Evolutionary conservation across 129 eudicot genomes (phyloP).

Genomic region (Ambrosia trifida): DNA sequence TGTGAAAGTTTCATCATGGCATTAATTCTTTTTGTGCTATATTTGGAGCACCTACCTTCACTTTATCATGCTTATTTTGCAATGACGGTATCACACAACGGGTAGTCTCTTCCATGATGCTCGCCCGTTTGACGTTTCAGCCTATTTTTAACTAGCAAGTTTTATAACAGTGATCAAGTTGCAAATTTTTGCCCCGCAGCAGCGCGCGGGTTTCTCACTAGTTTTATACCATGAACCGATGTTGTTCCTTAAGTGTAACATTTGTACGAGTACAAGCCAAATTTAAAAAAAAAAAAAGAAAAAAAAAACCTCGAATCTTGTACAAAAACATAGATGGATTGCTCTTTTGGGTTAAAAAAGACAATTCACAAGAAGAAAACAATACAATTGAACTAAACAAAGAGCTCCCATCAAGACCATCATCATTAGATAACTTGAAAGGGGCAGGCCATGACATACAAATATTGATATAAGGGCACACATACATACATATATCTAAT

Average conservation of each 20-base stretch:
- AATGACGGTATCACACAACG: too few relatives aligned
- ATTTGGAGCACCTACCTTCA: too few relatives aligned
- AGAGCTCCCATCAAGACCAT: conserved; percentile 42
- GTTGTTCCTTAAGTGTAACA: background rate
- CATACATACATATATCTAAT: conserved; percentile 24
- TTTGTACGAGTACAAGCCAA: conserved; percentile 4
- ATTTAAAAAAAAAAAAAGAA: background rate
- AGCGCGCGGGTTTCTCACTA: too few relatives aligned
- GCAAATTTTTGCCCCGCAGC: too few relatives aligned
- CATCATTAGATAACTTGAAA: conserved; percentile 35
- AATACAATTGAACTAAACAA: conserved; percentile 41
- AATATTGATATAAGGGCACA: conserved; percentile 28
- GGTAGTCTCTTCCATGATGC: too few relatives aligned
- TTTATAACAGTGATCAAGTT: too few relatives aligned
- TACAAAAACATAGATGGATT: conserved; percentile 5
- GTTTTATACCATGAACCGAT: background rate
- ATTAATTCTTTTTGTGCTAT: too few relatives aligned
- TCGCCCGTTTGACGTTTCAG: too few relatives aligned
- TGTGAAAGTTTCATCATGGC: too few relatives aligned
- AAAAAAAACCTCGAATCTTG: background rate
- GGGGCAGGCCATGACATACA: conserved; percentile 28
- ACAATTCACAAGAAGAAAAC: conserved; percentile 10
- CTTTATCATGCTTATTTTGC: too few relatives aligned
- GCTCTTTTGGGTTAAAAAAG: conserved; percentile 14
- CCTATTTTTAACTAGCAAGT: too few relatives aligned